Evolutionary conservation across 768 basidiomycete species (phyloP).

Genomic region (Lactarius trivialis): DNA sequence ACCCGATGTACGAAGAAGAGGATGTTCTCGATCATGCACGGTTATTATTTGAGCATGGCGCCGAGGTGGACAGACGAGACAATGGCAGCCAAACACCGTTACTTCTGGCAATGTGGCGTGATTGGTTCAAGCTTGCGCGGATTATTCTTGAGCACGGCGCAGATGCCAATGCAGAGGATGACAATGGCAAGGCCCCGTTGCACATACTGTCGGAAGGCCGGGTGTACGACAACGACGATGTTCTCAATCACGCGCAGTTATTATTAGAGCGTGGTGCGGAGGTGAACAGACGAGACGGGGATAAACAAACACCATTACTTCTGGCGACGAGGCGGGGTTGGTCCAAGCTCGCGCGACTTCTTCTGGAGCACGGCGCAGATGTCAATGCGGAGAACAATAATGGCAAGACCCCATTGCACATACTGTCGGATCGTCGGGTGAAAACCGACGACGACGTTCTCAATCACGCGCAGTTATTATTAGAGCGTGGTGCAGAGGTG

Average conservation of each 20-base stretch:
- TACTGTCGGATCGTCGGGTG: too few relatives aligned
- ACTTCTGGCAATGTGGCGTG: background rate
- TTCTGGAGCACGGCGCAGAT: background rate
- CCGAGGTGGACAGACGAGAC: background rate
- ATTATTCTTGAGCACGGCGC: background rate
- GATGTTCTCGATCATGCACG: background rate
- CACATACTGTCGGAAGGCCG: background rate
- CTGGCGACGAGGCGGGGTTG: background rate
- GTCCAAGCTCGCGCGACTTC: background rate
- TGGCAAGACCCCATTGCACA: too few relatives aligned
- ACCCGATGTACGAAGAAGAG: background rate
- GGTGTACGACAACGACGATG: background rate
- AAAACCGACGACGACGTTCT: background rate
- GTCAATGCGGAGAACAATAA: background rate
- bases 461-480: background rate
- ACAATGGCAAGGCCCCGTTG: background rate
- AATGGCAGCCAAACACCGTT: background rate
- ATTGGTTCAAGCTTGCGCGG: background rate
- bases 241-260: background rate
- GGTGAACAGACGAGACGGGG: background rate
- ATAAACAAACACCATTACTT: background rate
- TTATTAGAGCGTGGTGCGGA: background rate
- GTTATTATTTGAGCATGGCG: background rate
- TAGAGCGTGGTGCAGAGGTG: background rate
- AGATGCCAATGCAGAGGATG: background rate